Evolutionary conservation across 768 basidiomycete species (phyloP), one percentile per base, ranked within the genome.

Genomic region (Pisolithus tinctorius): DNA sequence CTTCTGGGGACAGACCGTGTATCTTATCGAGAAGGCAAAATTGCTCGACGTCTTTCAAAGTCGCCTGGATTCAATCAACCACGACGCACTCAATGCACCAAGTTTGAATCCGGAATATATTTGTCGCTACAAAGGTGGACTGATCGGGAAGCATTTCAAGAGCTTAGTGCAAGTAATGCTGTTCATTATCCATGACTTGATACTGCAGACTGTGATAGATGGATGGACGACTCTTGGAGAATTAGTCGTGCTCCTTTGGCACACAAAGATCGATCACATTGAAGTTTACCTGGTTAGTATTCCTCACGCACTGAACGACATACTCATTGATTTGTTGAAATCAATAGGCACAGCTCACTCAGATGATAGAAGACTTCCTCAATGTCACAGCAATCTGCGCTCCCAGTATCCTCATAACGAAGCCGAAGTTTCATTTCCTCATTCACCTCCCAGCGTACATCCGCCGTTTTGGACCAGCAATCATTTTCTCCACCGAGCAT

Each of bases 161-260:
- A 59, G 50, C 20, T 25, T 60, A 8, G 48, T 46, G 0, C 71
- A 72, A 41, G 36, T 70, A 1, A 62, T 74, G 4, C 17, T 55
- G 4, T 69, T 72, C 49, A 39, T 68, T 2, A 6, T 46, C 0
- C 47, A 65, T 1, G 63, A 61, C 29, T 45, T 58, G 4, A 42
- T 61, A 4, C 53, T 54, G 0, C 16, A 50, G 5, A 50, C 9
- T n/a, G 17, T 60, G 1, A 53, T 57, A 13, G 6, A 48, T 43
- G 49, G 40, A 26, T 60, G 41, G 41, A 42, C 41, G 11, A 13
- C 25, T 10, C 25, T 42, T 1, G 41, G 41, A 42, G 41, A 42
- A 7, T 23, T 42, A 25, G 41, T 25, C 11, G 20, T 42, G 25
- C 20, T 42, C 20, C 41, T 42, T 14, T 42, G 41, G 41, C 41